Evolutionary conservation across 345 rosid genomes (phyloP), one percentile per base, ranked within the genome.

Genomic region (Eutrema japonicum): DNA sequence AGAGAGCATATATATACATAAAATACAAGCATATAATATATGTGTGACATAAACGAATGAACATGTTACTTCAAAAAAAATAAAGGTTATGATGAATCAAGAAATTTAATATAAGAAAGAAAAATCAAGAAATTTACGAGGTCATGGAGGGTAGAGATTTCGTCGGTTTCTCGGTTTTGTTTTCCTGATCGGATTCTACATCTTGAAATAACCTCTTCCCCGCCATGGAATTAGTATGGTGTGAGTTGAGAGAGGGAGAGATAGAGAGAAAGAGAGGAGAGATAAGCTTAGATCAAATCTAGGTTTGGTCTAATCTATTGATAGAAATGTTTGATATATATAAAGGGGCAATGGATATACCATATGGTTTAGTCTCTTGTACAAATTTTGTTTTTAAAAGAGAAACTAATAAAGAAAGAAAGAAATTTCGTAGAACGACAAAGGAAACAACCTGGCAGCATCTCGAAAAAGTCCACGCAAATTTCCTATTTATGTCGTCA

Each of bases 111-210:
- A 55, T 8, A 60, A 46, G 30, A 63, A 51, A 8, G 13, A n/a
- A 16, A 33, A 43, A 5, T 46, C 36, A 52, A 69, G 45, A 41
- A 51, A 14, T 0, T 42, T 88, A 94, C 98, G 96, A 87, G 26
- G 90, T 84, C 59, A 91, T 71, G n/a, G 93, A 70, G 59, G 96
- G 89, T 54, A 57, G 64, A 27, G 78, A 45, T 80, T 82, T 84
- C 48, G 74, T 66, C 42, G 89, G 78, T 80, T 89, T 94, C 11
- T 88, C 88, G 5, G 77, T 41, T 3, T 83, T 88, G 7, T 80
- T 68, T 65, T 88, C 82, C 14, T 75, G 64, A 30, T 73, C 82
- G 2, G 84, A 78, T 18, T 53, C 66, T 0, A 62, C 68, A 65
- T 88, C 90, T 13, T 71, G 64, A 10, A 58, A 51, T 32, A 76